A percentile compares a stretch with the other conserved stretches of the same genome.
phyloP scores from a whole-genome alignment of 371 early-diverging fungal species.

The Mucor circinelloides region DNA sequence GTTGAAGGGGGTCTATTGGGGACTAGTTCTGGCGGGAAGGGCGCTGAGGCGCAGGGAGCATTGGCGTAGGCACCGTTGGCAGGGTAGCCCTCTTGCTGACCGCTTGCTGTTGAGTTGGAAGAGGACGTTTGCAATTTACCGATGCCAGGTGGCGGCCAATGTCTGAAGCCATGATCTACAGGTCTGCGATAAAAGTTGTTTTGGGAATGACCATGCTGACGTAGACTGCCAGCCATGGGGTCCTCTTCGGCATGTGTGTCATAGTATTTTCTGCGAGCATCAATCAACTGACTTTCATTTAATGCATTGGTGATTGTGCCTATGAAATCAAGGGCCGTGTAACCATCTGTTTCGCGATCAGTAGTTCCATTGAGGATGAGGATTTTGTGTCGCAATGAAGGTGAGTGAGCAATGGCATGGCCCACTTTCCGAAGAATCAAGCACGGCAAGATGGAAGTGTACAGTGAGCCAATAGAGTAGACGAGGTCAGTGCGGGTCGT shows the following conservation, averaged over 20 bases:
- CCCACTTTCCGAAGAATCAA: conserved; percentile 71
- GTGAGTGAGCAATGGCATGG: conserved; percentile 59
- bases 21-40: conserved; percentile 43
- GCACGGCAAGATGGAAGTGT: conserved; percentile 75
- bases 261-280: conserved; percentile 47
- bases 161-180: conserved; percentile 33
- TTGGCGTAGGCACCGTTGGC: conserved; percentile 5
- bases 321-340: conserved; percentile 73
- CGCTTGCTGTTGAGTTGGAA: background rate
- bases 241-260: conserved; percentile 30
- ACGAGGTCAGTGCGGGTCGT: conserved; percentile 56
- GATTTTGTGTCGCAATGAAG: conserved; percentile 59
- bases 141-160: conserved; percentile 34
- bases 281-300: conserved; percentile 58
- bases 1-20: conserved; percentile 54
- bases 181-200: conserved; percentile 25
- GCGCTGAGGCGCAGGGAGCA: conserved; percentile 7
- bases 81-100: conserved; percentile 28
- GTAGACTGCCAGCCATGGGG: background rate
- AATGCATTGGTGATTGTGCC: conserved; percentile 68
- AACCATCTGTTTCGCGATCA: conserved; percentile 72
- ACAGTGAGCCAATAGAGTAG: conserved; percentile 75
- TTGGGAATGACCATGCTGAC: conserved; percentile 8
- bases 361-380: conserved; percentile 70
- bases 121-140: background rate